phyloP scores from a whole-genome alignment of 2,329 filamentous ascomycete species.

The Talaromyces sp. region DNA sequence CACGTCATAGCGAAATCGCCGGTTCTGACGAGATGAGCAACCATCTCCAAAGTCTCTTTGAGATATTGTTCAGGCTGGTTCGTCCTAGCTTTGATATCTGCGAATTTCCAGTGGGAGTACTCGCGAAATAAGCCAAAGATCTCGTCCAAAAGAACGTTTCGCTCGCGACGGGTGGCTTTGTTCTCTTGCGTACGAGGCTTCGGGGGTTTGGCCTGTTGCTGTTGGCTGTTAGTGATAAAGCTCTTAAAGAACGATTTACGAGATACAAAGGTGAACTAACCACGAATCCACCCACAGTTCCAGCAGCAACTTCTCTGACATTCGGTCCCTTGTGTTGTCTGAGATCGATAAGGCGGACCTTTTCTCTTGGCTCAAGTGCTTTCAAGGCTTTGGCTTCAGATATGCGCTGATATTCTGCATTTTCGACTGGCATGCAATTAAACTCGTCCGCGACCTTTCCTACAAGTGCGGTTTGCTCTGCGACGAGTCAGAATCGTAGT shows the following conservation, averaged over 20 bases:
- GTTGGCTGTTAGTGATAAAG: slow-evolving; percentile 5
- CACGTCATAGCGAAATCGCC: slow-evolving; percentile 83
- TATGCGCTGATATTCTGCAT: slow-evolving; percentile 62
- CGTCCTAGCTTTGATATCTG: slow-evolving; percentile 68
- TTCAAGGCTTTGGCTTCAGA: slow-evolving; percentile 55
- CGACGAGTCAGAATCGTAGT: slow-evolving; percentile 13
- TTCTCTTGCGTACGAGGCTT: slow-evolving; percentile 57
- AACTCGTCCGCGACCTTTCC: slow-evolving; percentile 72
- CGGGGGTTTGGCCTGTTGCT: slow-evolving; percentile 51
- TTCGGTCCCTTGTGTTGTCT: slow-evolving; percentile 51
- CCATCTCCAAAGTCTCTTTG: slow-evolving; percentile 73
- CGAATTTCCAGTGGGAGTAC: slow-evolving; percentile 93
- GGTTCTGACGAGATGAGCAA: slow-evolving; percentile 75
- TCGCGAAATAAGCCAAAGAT: slow-evolving; percentile 78
- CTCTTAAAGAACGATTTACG: slow-evolving; percentile 19
- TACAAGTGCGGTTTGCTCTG: slow-evolving; percentile 72
- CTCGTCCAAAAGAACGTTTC: slow-evolving; percentile 79
- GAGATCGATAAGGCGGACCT: slow-evolving; percentile 49
- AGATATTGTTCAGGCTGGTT: slow-evolving; percentile 92
- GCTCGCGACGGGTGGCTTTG: slow-evolving; percentile 85
- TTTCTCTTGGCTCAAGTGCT: slow-evolving; percentile 55
- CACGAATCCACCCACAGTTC: slow-evolving; percentile 39
- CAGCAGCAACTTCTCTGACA: slow-evolving; percentile 50
- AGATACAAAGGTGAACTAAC: slow-evolving; percentile 26
- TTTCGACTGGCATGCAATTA: slow-evolving; percentile 66